Percentiles rank a stretch among this genome's conserved stretches.
Evolutionary conservation across 2,329 filamentous ascomycete species (phyloP).

Genomic region (Trichoderma sp.): DNA sequence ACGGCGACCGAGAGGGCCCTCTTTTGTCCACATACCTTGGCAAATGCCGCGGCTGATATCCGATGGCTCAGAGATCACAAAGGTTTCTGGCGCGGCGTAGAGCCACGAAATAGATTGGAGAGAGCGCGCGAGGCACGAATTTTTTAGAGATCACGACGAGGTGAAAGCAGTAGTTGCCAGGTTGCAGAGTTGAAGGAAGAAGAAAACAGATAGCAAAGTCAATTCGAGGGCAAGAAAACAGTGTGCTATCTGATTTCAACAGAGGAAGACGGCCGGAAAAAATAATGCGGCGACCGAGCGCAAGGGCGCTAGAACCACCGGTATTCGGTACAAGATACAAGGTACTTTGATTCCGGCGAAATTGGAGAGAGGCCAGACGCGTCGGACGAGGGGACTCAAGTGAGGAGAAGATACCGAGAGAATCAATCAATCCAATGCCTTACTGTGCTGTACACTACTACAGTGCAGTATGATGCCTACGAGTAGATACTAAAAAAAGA

Average conservation of each 20-base stretch:
- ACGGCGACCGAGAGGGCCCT: slow-evolving; percentile 12
- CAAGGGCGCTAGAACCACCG: slow-evolving; percentile 21
- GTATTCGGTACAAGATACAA: not conserved
- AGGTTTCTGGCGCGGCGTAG: not conserved
- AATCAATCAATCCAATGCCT: slow-evolving; percentile 20
- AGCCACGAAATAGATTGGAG: too few relatives aligned
- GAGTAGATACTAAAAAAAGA: not conserved
- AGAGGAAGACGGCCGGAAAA: not conserved
- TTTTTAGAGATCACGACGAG: not conserved
- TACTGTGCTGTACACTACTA: not conserved
- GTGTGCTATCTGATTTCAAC: not conserved
- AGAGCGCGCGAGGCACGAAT: not conserved
- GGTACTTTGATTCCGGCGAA: not conserved
- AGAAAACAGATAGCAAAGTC: not conserved
- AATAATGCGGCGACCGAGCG: slow-evolving; percentile 23
- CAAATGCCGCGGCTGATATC: not conserved
- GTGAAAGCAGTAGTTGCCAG: not conserved
- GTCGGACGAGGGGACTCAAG: not conserved
- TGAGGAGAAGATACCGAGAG: slow-evolving; percentile 22
- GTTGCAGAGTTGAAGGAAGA: not conserved
- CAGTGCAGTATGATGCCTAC: not conserved
- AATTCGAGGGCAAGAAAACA: not conserved
- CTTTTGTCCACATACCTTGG: slow-evolving; percentile 15
- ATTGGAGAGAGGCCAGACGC: not conserved
- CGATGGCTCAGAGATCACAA: not conserved